Evolutionary conservation across 2,329 filamentous ascomycete species (phyloP).

Genomic region (Dactylellina leptospora): DNA sequence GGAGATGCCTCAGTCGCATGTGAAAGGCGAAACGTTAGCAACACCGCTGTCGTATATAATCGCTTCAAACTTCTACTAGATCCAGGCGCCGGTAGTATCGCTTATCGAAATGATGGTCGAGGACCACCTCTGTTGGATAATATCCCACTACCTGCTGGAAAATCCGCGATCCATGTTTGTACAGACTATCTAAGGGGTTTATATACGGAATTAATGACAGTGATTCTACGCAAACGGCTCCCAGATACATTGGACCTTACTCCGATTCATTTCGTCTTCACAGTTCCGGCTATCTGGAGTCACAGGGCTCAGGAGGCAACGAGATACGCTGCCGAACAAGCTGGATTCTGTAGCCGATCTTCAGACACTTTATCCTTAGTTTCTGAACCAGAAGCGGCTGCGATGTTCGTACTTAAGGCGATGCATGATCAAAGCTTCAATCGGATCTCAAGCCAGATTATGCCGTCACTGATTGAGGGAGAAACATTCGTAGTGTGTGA

Average conservation of each 20-base stretch:
- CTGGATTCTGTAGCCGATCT: constrained; percentile 33
- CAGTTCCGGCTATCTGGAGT: constrained; percentile 49
- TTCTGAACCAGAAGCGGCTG: constrained; percentile 44
- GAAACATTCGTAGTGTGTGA: constrained; percentile 57
- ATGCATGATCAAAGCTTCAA: neutral
- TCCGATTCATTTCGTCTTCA: constrained; percentile 55
- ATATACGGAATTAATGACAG: constrained; percentile 48
- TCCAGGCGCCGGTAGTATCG: neutral
- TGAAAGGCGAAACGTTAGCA: constrained; percentile 5
- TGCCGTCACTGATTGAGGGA: neutral
- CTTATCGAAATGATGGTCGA: neutral
- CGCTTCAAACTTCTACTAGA: constrained; percentile 55
- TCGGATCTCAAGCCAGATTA: neutral
- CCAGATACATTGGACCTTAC: constrained; percentile 41
- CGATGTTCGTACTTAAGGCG: constrained; percentile 21
- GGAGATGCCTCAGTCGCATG: constrained; percentile 23
- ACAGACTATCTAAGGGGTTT: constrained; percentile 48
- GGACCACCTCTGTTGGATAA: neutral
- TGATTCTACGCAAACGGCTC: constrained; percentile 11
- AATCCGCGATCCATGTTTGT: constrained; percentile 25
- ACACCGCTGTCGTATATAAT: constrained; percentile 20
- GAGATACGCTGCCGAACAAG: constrained; percentile 2
- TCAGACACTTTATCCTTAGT: constrained; percentile 28
- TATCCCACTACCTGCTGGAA: constrained; percentile 46
- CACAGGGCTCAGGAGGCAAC: constrained; percentile 42